Percentiles rank a stretch among this genome's conserved stretches.
Evolutionary conservation across 345 rosid genomes (phyloP).

Genomic region (Citrus sp.): DNA sequence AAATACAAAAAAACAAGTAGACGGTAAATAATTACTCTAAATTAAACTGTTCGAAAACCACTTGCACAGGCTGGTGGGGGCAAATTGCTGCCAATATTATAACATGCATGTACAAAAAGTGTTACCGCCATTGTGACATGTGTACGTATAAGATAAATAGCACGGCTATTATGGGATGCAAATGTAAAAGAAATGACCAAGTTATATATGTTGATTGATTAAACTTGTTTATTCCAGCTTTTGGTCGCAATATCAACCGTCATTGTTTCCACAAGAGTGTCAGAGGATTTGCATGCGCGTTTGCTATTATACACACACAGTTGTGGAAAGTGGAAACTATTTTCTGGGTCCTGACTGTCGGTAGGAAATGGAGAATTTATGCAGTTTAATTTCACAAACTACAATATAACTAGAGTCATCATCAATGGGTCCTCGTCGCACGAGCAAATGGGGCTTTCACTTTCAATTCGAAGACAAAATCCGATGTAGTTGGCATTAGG

Average conservation of each 20-base stretch:
- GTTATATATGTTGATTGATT: too few species aligned
- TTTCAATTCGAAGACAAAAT: background rate
- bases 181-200: too few species aligned
- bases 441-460: background rate
- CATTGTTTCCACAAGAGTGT: background rate
- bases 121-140: too few species aligned
- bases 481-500: background rate
- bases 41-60: too few species aligned
- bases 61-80: accelerated
- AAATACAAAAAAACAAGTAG: too few species aligned
- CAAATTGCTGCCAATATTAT: too few species aligned
- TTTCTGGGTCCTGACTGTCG: background rate
- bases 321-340: background rate
- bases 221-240: too few species aligned
- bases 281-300: background rate
- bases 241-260: too few species aligned
- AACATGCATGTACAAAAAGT: too few species aligned
- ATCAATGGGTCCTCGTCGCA: background rate
- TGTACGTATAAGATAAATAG: too few species aligned
- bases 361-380: background rate
- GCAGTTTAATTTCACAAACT: background rate
- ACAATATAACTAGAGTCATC: background rate
- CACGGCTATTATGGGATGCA: too few species aligned
- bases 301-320: background rate
- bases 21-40: too few species aligned